phyloP scores from a whole-genome alignment of 495 filamentous ascomycete genomes.

The Penicillium antarcticum region DNA sequence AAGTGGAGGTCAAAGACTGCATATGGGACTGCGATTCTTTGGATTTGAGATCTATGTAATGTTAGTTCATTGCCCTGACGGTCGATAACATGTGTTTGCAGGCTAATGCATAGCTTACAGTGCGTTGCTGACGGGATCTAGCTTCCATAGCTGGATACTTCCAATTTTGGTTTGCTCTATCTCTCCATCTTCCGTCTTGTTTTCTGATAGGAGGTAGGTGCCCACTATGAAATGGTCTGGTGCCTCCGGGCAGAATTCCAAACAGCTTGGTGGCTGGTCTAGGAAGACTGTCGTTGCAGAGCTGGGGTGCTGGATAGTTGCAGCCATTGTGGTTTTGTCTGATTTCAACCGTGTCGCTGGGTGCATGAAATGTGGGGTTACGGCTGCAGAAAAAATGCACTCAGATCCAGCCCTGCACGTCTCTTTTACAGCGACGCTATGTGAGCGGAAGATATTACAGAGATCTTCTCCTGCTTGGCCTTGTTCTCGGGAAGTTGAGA shows the following conservation, averaged over 20 bases:
- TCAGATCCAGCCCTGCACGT: not conserved
- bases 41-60: slow-evolving; percentile 27
- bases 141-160: slow-evolving; percentile 62
- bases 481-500: not conserved
- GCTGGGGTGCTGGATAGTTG: slow-evolving; percentile 21
- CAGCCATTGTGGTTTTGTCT: slow-evolving; percentile 7
- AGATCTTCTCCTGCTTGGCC: too few species aligned
- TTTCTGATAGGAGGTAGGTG: slow-evolving; percentile 74
- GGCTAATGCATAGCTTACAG: slow-evolving; percentile 44
- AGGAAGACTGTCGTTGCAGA: slow-evolving; percentile 39
- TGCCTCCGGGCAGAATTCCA: slow-evolving; percentile 70
- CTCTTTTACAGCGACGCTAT: not conserved
- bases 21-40: slow-evolving; percentile 54
- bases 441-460: too few species aligned
- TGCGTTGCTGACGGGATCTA: slow-evolving; percentile 37
- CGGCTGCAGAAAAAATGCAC: too few species aligned
- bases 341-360: not conserved
- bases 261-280: slow-evolving; percentile 73
- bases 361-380: too few species aligned
- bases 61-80: not conserved
- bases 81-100: not conserved
- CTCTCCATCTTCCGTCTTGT: slow-evolving; percentile 27
- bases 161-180: slow-evolving; percentile 63
- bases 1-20: slow-evolving; percentile 89
- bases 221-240: slow-evolving; percentile 74